Percentiles rank a stretch among this genome's conserved stretches.
Evolutionary conservation across 352 stramenopile species (phyloP).

Genomic region (Pythium brassicae): DNA sequence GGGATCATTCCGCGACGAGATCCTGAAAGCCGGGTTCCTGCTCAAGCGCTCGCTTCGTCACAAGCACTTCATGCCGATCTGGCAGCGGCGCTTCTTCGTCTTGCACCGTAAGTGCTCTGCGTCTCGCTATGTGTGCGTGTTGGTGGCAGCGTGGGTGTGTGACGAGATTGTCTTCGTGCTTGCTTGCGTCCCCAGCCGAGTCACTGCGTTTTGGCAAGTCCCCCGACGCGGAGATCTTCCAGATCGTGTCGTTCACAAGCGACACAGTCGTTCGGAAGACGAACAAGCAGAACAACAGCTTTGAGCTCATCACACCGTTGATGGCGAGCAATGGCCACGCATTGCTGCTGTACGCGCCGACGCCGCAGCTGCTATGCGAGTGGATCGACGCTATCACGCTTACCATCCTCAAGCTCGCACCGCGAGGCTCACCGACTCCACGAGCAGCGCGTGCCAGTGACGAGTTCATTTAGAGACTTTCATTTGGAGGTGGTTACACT

Average conservation of each 20-base stretch:
- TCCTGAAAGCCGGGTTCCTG: conserved; percentile 66
- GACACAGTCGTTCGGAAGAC: conserved; percentile 66
- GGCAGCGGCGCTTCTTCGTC: conserved; percentile 72
- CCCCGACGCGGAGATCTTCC: conserved; percentile 58
- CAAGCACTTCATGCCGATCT: conserved; percentile 84
- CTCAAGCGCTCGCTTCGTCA: conserved; percentile 86
- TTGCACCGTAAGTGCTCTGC: conserved; percentile 35
- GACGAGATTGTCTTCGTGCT: not conserved
- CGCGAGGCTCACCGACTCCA: conserved; percentile 2
- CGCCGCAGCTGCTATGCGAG: conserved; percentile 34
- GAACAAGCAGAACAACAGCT: conserved; percentile 72
- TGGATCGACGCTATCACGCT: conserved; percentile 61
- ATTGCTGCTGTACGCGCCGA: conserved; percentile 60
- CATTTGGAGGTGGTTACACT: too few species aligned
- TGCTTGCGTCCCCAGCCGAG: conserved; percentile 24
- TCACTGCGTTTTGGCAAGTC: conserved; percentile 71
- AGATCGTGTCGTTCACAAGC: conserved; percentile 65
- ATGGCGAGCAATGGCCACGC: conserved; percentile 67
- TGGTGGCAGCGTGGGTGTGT: conserved; percentile 2
- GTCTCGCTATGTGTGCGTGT: not conserved
- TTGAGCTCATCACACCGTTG: conserved; percentile 67
- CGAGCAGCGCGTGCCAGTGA: not conserved
- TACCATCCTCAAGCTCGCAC: conserved; percentile 29
- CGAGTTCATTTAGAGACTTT: too few species aligned
- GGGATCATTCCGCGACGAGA: conserved; percentile 55